Evolutionary conservation across 257 asterid genomes (phyloP).

Genomic region (Solanum rostratum): DNA sequence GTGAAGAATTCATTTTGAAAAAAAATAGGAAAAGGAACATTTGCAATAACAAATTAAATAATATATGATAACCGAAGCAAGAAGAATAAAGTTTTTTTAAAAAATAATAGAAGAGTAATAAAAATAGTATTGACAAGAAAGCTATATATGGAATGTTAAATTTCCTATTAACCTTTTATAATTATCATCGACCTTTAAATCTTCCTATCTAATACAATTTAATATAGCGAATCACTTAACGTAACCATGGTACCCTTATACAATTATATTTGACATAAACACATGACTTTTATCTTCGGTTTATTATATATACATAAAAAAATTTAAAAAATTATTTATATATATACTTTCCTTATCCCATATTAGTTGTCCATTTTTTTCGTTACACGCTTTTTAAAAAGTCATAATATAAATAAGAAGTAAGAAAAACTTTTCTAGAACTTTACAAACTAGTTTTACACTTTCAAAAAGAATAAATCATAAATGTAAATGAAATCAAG

Average conservation of each 20-base stretch:
- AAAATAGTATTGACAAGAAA: too few relatives aligned
- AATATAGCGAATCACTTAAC: too few relatives aligned
- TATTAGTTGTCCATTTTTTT: too few relatives aligned
- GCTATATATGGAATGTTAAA: too few relatives aligned
- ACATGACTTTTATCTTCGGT: not conserved
- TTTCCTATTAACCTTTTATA: too few relatives aligned
- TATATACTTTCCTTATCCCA: too few relatives aligned
- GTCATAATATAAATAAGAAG: not conserved
- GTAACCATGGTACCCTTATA: not conserved
- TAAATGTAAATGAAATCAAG: too few relatives aligned
- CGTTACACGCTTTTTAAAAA: too few relatives aligned
- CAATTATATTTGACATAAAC: not conserved
- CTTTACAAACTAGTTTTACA: not conserved
- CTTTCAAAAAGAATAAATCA: not conserved
- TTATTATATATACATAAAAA: not conserved
- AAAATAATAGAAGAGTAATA: too few relatives aligned
- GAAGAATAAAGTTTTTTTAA: not conserved
- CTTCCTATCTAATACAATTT: too few relatives aligned
- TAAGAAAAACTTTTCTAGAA: too few relatives aligned
- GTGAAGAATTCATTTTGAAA: not conserved
- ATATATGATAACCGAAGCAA: not conserved
- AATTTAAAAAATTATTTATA: not conserved
- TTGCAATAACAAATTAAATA: not conserved
- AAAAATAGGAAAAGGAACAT: not conserved
- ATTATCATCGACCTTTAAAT: too few relatives aligned